Conservation (phyloP, 371 early-diverging fungal genomes). For the Blakeslea trispora region DNA sequence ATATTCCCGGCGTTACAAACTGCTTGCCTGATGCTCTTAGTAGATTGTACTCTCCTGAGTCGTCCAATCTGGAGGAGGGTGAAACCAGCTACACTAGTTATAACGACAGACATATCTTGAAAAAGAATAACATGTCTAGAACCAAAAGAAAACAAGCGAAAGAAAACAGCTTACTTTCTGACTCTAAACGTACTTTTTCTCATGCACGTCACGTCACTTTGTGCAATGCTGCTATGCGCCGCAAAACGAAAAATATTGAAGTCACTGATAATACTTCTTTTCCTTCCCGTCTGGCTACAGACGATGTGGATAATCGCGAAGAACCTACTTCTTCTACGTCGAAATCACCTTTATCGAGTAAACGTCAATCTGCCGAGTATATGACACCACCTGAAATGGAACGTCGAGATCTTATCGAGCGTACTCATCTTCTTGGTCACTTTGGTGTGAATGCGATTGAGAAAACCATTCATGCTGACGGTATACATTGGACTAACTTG, state of each 20-base stretch:
- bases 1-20: conserved; percentile 18
- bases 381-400: conserved; percentile 10
- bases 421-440: conserved; percentile 23
- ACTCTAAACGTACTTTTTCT: neutral
- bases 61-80: conserved; percentile 11
- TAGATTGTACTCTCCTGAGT: conserved; percentile 9
- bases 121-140: neutral
- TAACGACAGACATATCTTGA: neutral
- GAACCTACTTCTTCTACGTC: too few species aligned
- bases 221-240: too few species aligned
- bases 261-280: too few species aligned
- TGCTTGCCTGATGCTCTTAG: conserved; percentile 12
- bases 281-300: too few species aligned
- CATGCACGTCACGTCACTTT: neutral
- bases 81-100: neutral
- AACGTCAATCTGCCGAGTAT: neutral
- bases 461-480: conserved; percentile 1
- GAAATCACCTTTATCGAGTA: neutral
- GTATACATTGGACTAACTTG: conserved; percentile 16
- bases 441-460: conserved; percentile 12
- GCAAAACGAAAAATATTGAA: too few species aligned
- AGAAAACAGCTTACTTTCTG: too few species aligned
- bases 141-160: too few species aligned
- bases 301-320: too few species aligned
- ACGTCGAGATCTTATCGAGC: conserved; percentile 9